Evolutionary conservation across 2,329 filamentous ascomycete genomes (phyloP), one percentile per base, ranked within the genome.

Genomic region (Dryadomyces quercivorus): DNA sequence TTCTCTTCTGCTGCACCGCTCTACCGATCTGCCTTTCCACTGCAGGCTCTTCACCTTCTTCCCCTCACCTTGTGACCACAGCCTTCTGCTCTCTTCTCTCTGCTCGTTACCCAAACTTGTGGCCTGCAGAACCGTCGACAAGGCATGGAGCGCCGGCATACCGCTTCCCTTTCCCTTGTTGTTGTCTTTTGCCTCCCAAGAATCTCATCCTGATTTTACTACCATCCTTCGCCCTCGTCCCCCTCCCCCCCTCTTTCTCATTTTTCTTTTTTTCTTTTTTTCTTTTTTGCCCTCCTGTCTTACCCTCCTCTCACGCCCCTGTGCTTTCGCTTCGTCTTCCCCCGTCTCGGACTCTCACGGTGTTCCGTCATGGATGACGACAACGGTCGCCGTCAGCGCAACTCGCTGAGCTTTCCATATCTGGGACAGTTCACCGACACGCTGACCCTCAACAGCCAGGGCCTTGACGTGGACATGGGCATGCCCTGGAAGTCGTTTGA

Each of bases 401-500:
- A 34, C 18, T 55, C 56, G 49, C 50, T 58, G 36, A 42, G 50
- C 49, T 59, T 52, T 18, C 42, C 53, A 8, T 58, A 50, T 20
- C 34, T 58, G 12, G 48, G 44, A 13, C 52, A 46, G 10, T 60
- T 55, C 20, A 16, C 34, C 21, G 57, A 60, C 36, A 26, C 50
- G 7, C 44, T 57, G 43, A 21, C 54, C 3, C 52, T 58, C 6
- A 42, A 44, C 7, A 52, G 50, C 13, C 54, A 53, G 20, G 20
- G 44, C 3, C 52, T 58, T 5, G 51, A 57, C 21, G 46, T 51
- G 51, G 52, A 55, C 43, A 51, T 59, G 42, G 58, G 57, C 42
- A 51, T 55, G 9, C 48, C 45, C 10, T 60, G 59, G 59, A 58
- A 57, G 46, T 20, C 53, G 26, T 54, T 60, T 36, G 55, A 48